phyloP scores from a whole-genome alignment of 2,329 filamentous ascomycete genomes.

The Aspergillus fructus region DNA sequence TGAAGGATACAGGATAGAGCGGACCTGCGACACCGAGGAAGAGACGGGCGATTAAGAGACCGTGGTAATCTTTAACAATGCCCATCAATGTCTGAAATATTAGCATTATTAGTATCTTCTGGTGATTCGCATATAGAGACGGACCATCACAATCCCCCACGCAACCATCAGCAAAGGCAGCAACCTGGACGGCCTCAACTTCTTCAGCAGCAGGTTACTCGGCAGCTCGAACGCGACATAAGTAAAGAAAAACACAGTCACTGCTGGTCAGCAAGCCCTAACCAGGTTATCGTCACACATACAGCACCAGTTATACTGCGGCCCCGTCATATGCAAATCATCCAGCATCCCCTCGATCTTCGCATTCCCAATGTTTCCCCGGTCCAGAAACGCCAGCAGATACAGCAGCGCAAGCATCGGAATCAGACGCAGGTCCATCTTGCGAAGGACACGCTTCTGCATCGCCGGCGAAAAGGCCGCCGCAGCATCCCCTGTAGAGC shows the following conservation, averaged over 20 bases:
- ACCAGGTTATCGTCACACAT: not conserved
- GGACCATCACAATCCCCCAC: constrained; percentile 49
- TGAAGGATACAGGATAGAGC: not conserved
- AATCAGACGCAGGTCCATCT: constrained; percentile 29
- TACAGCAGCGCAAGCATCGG: constrained; percentile 30
- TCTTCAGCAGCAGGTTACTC: constrained; percentile 26
- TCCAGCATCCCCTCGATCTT: constrained; percentile 32
- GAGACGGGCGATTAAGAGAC: constrained; percentile 48
- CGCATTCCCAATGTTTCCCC: constrained; percentile 38
- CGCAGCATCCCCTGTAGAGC: not conserved
- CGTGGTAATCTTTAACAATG: constrained; percentile 46
- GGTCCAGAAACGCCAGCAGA: constrained; percentile 33
- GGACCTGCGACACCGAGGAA: constrained; percentile 43
- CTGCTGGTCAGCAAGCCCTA: constrained; percentile 8
- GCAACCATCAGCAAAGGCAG: constrained; percentile 32
- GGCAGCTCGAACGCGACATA: constrained; percentile 24
- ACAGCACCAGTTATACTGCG: constrained; percentile 33
- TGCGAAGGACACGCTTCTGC: constrained; percentile 16
- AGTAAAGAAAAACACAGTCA: constrained; percentile 32
- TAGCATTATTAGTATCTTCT: not conserved
- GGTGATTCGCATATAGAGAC: not conserved
- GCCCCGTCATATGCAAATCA: constrained; percentile 29
- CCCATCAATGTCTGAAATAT: constrained; percentile 47
- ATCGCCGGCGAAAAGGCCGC: not conserved
- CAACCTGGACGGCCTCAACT: constrained; percentile 29